A percentile compares a stretch with the other conserved stretches of the same genome.
Conservation (phyloP, 805 yeast species). For the Nakazawaea ishiwadae region DNA sequence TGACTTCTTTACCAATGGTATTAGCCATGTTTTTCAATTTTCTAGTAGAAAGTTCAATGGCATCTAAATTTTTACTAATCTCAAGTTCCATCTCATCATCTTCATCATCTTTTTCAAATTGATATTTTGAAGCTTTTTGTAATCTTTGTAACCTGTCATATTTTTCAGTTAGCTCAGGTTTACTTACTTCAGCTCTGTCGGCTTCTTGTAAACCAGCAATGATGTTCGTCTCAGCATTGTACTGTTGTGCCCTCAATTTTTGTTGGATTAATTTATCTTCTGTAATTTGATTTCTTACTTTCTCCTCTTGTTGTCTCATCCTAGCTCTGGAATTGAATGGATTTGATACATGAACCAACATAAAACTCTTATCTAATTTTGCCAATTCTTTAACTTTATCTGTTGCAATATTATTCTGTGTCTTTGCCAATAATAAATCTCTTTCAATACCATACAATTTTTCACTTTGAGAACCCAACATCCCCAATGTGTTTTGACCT, state of each 20-base stretch:
- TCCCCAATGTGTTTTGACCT: slow-evolving; percentile 80
- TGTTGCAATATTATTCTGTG: slow-evolving; percentile 78
- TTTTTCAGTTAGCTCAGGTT: slow-evolving; percentile 34
- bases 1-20: slow-evolving; percentile 71
- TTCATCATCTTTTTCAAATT: slow-evolving; percentile 85
- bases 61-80: slow-evolving; percentile 77
- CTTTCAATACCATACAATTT: slow-evolving; percentile 75
- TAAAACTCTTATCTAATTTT: slow-evolving; percentile 72
- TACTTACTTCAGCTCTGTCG: slow-evolving; percentile 42
- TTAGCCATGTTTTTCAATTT: slow-evolving; percentile 70
- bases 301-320: slow-evolving; percentile 66
- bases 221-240: slow-evolving; percentile 63
- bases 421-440: slow-evolving; percentile 68
- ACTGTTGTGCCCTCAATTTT: slow-evolving; percentile 51
- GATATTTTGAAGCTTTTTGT: slow-evolving; percentile 60
- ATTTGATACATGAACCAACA: slow-evolving; percentile 74
- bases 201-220: slow-evolving; percentile 49
- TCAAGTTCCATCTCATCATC: slow-evolving; percentile 92
- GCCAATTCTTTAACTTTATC: slow-evolving; percentile 76
- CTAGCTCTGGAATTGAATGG: slow-evolving; percentile 88
- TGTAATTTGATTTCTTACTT: slow-evolving; percentile 42
- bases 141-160: background rate
- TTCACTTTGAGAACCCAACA: slow-evolving; percentile 90
- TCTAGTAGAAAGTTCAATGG: slow-evolving; percentile 61
- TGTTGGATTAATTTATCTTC: slow-evolving; percentile 40